Evolutionary conservation across 345 rosid species (phyloP).

Genomic region (Populus alba): DNA sequence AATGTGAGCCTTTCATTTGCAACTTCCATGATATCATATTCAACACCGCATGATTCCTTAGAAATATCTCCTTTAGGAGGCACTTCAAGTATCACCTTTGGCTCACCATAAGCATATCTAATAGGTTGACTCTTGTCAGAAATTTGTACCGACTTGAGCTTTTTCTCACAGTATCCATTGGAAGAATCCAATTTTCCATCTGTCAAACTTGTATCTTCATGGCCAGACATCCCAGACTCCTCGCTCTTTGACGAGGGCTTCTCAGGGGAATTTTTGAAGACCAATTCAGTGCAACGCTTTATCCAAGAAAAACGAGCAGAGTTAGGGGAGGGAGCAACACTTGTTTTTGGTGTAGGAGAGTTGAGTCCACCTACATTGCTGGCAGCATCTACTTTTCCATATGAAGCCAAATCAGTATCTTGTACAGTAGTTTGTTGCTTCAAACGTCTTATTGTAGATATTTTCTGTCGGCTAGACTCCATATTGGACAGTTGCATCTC

Average conservation of each 20-base stretch:
- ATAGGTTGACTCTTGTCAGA: conserved; percentile 11
- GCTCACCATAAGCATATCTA: conserved; percentile 36
- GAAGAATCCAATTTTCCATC: conserved; percentile 26
- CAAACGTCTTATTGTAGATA: conserved; percentile 41
- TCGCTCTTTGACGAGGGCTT: conserved; percentile 28
- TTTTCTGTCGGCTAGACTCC: conserved; percentile 55
- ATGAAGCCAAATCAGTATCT: conserved; percentile 38
- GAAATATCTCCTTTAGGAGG: conserved; percentile 27
- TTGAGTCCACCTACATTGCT: conserved; percentile 40
- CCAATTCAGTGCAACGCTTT: conserved; percentile 54
- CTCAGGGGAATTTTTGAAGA: conserved; percentile 66
- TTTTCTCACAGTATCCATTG: conserved; percentile 19
- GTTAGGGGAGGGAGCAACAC: conserved; percentile 36
- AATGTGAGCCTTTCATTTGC: conserved; percentile 26
- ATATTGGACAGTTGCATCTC: conserved; percentile 60
- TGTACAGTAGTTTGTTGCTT: conserved; percentile 39
- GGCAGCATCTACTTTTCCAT: conserved; percentile 25
- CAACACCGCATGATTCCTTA: conserved; percentile 12
- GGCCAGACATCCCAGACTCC: conserved; percentile 28
- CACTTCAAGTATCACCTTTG: conserved; percentile 52
- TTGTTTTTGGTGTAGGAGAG: conserved; percentile 34
- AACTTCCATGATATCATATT: conserved; percentile 24
- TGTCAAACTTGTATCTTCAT: conserved; percentile 24
- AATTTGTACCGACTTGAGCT: conserved; percentile 8
- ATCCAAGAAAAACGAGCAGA: conserved; percentile 76